These are phyloP conservation scores for Macrolepiota fuliginosa DNA, from an alignment of 768 basidiomycete species.

Conservation along the genomic window DNA sequence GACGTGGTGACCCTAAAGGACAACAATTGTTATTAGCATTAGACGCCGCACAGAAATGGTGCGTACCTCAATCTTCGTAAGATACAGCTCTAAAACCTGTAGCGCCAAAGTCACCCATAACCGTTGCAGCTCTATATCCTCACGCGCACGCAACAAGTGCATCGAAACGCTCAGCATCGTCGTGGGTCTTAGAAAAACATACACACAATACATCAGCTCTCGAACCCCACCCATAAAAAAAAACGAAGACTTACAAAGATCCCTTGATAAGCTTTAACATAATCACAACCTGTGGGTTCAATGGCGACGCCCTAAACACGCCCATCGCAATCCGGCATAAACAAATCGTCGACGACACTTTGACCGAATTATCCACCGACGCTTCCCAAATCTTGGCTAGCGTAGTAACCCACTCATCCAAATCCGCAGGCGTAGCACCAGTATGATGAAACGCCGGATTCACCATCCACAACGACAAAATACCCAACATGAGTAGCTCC, in stretches of 20 bases:
- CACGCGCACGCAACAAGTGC: constrained; percentile 57
- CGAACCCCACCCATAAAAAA: background rate
- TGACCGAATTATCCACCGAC: constrained; percentile 61
- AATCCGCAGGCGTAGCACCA: constrained; percentile 36
- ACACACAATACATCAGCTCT: constrained; percentile 12
- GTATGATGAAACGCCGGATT: constrained; percentile 53
- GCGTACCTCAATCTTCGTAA: constrained; percentile 46
- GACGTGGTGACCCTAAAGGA: constrained; percentile 38
- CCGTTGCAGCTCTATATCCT: constrained; percentile 59
- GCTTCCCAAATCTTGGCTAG: constrained; percentile 59
- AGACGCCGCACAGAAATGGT: background rate
- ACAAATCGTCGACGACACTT: constrained; percentile 54
- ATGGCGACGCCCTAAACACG: constrained; percentile 39
- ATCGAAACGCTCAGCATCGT: constrained; percentile 50
- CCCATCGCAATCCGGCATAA: constrained; percentile 43
- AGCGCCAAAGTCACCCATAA: constrained; percentile 67
- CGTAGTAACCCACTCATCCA: constrained; percentile 45
- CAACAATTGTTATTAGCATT: background rate
- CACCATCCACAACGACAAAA: constrained; percentile 68
- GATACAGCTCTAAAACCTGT: constrained; percentile 57
- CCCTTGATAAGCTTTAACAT: constrained; percentile 44
- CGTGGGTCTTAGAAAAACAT: constrained; percentile 31
- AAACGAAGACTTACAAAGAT: constrained; percentile 37
- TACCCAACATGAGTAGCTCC: constrained; percentile 66
- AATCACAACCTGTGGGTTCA: constrained; percentile 33